Percentiles rank a stretch among this genome's conserved stretches.
Conservation (phyloP, 139 green algal genomes). For the Spirogloea muscicola region DNA sequence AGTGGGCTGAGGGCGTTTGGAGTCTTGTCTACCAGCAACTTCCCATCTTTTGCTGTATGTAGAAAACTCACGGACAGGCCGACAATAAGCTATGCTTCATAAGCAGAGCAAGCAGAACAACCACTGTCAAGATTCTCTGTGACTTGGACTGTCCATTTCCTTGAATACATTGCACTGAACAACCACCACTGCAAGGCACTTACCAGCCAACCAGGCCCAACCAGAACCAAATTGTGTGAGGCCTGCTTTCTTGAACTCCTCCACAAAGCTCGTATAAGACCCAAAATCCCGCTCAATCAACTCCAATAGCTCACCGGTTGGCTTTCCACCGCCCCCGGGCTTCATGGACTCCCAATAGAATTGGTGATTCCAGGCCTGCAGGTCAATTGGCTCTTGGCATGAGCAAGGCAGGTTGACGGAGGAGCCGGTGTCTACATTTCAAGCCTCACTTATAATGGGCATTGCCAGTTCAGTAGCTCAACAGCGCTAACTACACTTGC, state of each 20-base stretch:
- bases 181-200: slow-evolving; percentile 6
- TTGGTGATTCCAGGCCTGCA: slow-evolving; percentile 86
- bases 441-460: no score
- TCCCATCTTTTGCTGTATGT: slow-evolving; percentile 63
- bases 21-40: slow-evolving; percentile 86
- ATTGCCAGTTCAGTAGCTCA: no score
- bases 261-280: slow-evolving; percentile 82
- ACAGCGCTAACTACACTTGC: no score
- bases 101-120: background rate
- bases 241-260: slow-evolving; percentile 76
- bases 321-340: slow-evolving; percentile 68
- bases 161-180: background rate
- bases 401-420: background rate
- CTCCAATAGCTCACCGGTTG: slow-evolving; percentile 63
- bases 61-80: background rate
- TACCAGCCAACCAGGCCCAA: slow-evolving; percentile 83
- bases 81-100: background rate
- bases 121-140: background rate
- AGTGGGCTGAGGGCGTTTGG: slow-evolving; percentile 87
- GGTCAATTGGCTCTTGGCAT: background rate
- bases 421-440: no score
- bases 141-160: background rate
- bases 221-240: slow-evolving; percentile 87
- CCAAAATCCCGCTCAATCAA: slow-evolving; percentile 86
- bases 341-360: slow-evolving; percentile 94